phyloP scores from a whole-genome alignment of 2,329 filamentous ascomycete species.

The Penicillium sp. region DNA sequence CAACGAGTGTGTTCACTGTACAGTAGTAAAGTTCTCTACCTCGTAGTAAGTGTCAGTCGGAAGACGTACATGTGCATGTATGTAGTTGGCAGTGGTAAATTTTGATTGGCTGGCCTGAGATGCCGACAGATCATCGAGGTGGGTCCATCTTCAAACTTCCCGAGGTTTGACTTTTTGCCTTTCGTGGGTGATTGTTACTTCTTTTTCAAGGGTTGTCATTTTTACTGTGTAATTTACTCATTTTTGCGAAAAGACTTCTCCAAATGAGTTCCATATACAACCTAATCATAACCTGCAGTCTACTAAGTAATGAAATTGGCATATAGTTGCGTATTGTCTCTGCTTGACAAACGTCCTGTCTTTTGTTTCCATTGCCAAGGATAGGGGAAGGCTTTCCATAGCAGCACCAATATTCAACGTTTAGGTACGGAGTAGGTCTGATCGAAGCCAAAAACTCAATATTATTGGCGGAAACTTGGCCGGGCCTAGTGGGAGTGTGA shows the following conservation, averaged over 20 bases:
- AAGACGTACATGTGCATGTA: too few species aligned
- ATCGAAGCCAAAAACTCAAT: neutral
- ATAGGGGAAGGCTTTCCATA: too few species aligned
- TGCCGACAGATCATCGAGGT: neutral
- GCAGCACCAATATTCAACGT: too few species aligned
- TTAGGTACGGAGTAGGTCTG: too few species aligned
- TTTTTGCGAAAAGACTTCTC: neutral
- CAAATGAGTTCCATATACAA: neutral
- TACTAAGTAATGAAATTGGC: too few species aligned
- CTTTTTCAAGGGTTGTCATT: too few species aligned
- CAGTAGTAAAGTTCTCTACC: too few species aligned
- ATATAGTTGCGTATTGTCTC: too few species aligned
- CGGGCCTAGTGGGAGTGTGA: slow-evolving; percentile 28
- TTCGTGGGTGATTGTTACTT: neutral
- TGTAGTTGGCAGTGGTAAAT: neutral
- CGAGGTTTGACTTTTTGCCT: neutral
- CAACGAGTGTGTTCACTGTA: too few species aligned
- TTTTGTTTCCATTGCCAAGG: too few species aligned
- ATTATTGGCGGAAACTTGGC: slow-evolving; percentile 21
- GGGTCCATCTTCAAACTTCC: neutral
- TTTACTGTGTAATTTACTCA: neutral
- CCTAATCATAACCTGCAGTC: neutral
- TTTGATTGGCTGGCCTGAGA: slow-evolving; percentile 8
- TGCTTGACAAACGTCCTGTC: too few species aligned
- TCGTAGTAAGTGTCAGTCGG: too few species aligned